A percentile compares a stretch with the other conserved stretches of the same genome.
These are phyloP conservation scores for Zymoseptoria pseudotritici DNA, from an alignment of 2,329 filamentous ascomycete species.

Conservation along the genomic window DNA sequence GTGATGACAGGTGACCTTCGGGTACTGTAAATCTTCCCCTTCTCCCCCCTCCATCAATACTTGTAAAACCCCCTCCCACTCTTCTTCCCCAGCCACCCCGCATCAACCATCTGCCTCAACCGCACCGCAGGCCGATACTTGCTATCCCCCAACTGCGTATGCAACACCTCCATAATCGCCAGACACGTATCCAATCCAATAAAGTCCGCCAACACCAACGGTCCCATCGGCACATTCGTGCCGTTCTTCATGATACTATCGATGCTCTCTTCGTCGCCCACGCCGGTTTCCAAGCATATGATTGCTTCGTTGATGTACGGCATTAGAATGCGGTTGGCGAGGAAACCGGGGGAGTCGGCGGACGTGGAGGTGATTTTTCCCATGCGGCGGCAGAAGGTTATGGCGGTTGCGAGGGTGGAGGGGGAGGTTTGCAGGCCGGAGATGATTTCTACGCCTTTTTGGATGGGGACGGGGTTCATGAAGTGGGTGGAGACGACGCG, in stretches of 20 bases:
- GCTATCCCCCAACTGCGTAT: slow-evolving; percentile 84
- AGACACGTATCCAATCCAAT: slow-evolving; percentile 95
- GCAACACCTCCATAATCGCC: slow-evolving; percentile 92
- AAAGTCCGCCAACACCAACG: slow-evolving; percentile 87
- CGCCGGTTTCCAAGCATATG: slow-evolving; percentile 88
- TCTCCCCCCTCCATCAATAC: slow-evolving; percentile 46
- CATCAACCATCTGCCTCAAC: slow-evolving; percentile 91
- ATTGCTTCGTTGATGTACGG: slow-evolving; percentile 98
- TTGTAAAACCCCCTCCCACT: slow-evolving; percentile 93
- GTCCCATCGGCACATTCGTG: slow-evolving; percentile 97
- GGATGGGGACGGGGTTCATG: slow-evolving; percentile 97
- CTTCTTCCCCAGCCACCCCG: slow-evolving; percentile 97
- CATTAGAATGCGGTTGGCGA: slow-evolving; percentile 96
- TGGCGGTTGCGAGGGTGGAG: slow-evolving; percentile 70
- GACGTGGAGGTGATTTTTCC: slow-evolving; percentile 85
- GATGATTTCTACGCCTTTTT: slow-evolving; percentile 98
- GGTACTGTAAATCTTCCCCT: not conserved
- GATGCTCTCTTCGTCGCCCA: slow-evolving; percentile 84
- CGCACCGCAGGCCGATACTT: slow-evolving; percentile 91
- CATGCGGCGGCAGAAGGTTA: slow-evolving; percentile 84
- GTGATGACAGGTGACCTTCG: too few species aligned
- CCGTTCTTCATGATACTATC: slow-evolving; percentile 99
- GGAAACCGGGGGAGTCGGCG: slow-evolving; percentile 84
- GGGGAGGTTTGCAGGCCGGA: slow-evolving; percentile 83
- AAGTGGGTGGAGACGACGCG: slow-evolving; percentile 95